Conservation (phyloP, 2,329 filamentous ascomycete species). For the Cytospora mali region DNA sequence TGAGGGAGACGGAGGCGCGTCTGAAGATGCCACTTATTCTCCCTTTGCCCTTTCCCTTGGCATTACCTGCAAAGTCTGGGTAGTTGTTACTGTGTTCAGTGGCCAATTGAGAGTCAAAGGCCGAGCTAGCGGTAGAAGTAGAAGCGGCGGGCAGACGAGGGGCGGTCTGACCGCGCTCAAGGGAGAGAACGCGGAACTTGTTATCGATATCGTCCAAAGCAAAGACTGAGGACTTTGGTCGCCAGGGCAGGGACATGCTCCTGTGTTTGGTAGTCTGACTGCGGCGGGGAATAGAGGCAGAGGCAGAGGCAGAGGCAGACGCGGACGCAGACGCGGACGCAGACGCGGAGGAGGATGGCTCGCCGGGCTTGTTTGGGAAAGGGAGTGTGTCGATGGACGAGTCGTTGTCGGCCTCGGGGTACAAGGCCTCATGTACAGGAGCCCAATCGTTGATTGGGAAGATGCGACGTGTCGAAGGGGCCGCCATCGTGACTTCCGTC, state of each 20-base stretch:
- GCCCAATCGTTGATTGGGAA: conserved; percentile 47
- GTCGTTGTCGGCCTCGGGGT: conserved; percentile 34
- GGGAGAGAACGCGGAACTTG: conserved; percentile 31
- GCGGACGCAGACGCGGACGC: no score
- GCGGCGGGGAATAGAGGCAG: conserved; percentile 28
- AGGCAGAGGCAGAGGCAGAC: no score
- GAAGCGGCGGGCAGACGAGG: conserved; percentile 17
- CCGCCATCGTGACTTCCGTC: conserved; percentile 9
- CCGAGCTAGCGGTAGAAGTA: conserved; percentile 19
- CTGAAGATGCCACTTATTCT: conserved; percentile 55
- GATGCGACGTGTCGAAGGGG: conserved; percentile 41
- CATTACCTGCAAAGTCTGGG: neutral
- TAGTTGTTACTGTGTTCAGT: conserved; percentile 17
- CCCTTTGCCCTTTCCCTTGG: conserved; percentile 34
- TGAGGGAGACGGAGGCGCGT: conserved; percentile 57
- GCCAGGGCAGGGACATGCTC: conserved; percentile 55
- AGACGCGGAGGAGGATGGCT: conserved; percentile 31
- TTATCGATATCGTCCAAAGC: conserved; percentile 36
- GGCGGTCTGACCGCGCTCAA: conserved; percentile 36
- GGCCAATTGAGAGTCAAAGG: neutral
- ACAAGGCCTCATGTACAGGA: conserved; percentile 46
- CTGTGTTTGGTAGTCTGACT: conserved; percentile 33
- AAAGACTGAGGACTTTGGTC: conserved; percentile 48
- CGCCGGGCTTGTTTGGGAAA: conserved; percentile 26
- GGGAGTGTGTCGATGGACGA: conserved; percentile 29